Base-by-base conservation (phyloP, 2,329 filamentous ascomycete species). In the Nigrograna mackinnonii region DNA sequence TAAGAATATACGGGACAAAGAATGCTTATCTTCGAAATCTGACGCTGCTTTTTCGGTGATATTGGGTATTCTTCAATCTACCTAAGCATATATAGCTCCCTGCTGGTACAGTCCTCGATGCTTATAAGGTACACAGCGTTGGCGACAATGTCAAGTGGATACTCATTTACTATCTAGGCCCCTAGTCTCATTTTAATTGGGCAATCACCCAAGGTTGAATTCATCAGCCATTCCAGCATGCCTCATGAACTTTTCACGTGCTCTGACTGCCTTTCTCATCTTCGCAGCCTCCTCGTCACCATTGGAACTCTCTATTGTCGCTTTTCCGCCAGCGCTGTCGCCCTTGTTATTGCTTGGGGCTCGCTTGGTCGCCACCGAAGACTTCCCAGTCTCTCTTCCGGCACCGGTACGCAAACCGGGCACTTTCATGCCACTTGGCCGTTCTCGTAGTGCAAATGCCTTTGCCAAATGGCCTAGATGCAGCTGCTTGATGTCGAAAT, bases 391-490 rank as follows among this genome's bases (percentile, higher is more conserved):
- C 24, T 62, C 50, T 35, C 66, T 54, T 3, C 64, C 65, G 36
- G 62, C 60, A 14, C 76, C 73, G 5, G 74, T 77, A 28, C 79
- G 65, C 39, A 80, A 62, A 4, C 75, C 76, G 1, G 74, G 73
- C 32, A 77, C 73, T 24, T 72, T 72, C 48, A 99, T 95, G 37
- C 88, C 87, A 4, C 87, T 87, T 0, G 94, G 94, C 22, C 89
- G 84, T 67, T 99, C 94, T 50, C 95, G 80, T 53, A 99, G 73
- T 2, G 85, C 94, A 64, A 95, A 99, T 19, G 87, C 89, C 76
- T 99, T 99, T 6, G 92, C 92, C 52, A 94, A 75, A 75, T 99
- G 94, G 3, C 94, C 94, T 6, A 97, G 73, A 67, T 99, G 94
- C 35, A 99, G 73, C 59, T 89, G 83, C 46, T 89, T 91, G 69